These are phyloP conservation scores for Ustilago hordei DNA, from an alignment of 1,284 basidiomycete genomes.

Conservation along the genomic window DNA sequence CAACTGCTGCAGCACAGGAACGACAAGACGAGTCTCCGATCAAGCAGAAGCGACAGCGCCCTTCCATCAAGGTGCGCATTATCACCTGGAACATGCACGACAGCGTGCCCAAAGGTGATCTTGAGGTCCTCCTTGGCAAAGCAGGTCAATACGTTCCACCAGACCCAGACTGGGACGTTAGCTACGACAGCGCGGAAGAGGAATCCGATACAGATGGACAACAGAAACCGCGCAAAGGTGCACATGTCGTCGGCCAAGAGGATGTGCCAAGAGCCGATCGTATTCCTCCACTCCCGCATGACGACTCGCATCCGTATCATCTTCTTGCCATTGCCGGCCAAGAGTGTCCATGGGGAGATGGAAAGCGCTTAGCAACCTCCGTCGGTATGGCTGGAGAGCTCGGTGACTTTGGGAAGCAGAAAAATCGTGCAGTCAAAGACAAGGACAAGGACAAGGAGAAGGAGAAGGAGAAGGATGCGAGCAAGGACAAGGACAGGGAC, in stretches of 20 bases:
- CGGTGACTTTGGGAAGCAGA: conserved; percentile 53
- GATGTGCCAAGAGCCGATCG: conserved; percentile 51
- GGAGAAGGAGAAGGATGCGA: conserved; percentile 34
- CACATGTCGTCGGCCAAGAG: conserved; percentile 56
- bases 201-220: conserved; percentile 13
- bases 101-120: conserved; percentile 76
- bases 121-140: conserved; percentile 79
- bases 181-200: conserved; percentile 42
- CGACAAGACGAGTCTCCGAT: neutral
- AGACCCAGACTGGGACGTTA: conserved; percentile 55
- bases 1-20: neutral
- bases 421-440: conserved; percentile 39
- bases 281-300: conserved; percentile 60
- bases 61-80: conserved; percentile 71
- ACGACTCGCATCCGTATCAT: conserved; percentile 79
- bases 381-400: conserved; percentile 65
- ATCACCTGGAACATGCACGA: conserved; percentile 73
- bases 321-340: conserved; percentile 84
- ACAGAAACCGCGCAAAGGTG: conserved; percentile 19
- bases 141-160: conserved; percentile 74
- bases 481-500: conserved; percentile 30
- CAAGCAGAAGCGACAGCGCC: conserved; percentile 41
- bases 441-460: conserved; percentile 29
- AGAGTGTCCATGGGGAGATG: conserved; percentile 68
- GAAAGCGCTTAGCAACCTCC: conserved; percentile 56